Conservation (phyloP, 1,139 yeast species). For the Eremothecium coryli region DNA sequence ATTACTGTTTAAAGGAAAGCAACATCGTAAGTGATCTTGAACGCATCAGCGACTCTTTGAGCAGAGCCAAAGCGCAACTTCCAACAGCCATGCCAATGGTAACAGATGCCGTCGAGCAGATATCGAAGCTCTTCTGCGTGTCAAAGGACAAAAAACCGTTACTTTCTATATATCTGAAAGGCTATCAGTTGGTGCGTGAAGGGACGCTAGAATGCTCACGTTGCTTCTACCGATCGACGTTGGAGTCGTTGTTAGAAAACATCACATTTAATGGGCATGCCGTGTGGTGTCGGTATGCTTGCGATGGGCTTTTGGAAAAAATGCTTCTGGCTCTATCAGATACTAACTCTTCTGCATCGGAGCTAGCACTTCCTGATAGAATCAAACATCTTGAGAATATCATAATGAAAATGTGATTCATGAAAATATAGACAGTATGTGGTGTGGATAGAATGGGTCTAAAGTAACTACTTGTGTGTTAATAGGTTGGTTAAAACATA, state of each 20-base stretch:
- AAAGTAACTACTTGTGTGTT: too few species aligned
- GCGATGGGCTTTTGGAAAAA: neutral
- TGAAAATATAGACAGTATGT: too few species aligned
- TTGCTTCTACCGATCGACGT: conserved; percentile 12
- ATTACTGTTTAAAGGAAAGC: conserved; percentile 1
- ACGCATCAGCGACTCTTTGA: conserved; percentile 1
- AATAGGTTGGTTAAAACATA: too few species aligned
- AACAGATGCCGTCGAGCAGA: neutral
- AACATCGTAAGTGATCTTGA: conserved; percentile 4
- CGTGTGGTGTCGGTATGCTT: conserved; percentile 17
- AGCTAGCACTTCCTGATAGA: too few species aligned
- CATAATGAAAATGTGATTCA: too few species aligned
- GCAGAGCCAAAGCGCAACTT: neutral
- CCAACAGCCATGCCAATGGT: neutral
- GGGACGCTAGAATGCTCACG: conserved; percentile 12
- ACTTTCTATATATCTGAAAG: conserved; percentile 9
- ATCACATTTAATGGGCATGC: conserved; percentile 12
- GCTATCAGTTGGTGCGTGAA: conserved; percentile 7
- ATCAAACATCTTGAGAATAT: too few species aligned
- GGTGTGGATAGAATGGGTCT: too few species aligned
- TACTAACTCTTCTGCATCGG: too few species aligned
- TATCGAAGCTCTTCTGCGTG: conserved; percentile 1
- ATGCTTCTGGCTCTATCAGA: too few species aligned
- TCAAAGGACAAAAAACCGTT: conserved; percentile 1
- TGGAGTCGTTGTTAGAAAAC: conserved; percentile 8